Percentiles rank a stretch among this genome's conserved stretches.
Evolutionary conservation across 208 protist genomes (phyloP).

Genomic region (Acanthamoeba culbertsoni): DNA sequence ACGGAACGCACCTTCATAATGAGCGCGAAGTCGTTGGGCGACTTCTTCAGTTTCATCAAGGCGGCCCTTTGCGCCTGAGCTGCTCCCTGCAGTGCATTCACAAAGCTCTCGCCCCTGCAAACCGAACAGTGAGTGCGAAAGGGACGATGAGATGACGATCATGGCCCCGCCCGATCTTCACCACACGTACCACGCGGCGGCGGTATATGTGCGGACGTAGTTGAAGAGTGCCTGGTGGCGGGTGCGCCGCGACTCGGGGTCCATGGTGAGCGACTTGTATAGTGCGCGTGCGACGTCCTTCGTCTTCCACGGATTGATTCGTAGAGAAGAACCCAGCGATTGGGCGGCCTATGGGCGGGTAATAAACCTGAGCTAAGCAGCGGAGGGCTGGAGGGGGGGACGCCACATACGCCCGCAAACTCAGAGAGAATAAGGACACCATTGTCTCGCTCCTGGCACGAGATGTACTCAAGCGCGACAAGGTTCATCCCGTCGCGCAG

Average conservation of each 20-base stretch:
- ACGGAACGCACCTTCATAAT: background rate
- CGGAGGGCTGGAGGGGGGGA: background rate
- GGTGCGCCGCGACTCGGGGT: slow-evolving; percentile 42
- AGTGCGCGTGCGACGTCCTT: slow-evolving; percentile 69
- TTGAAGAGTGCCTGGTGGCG: slow-evolving; percentile 63
- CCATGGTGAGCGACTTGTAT: slow-evolving; percentile 54
- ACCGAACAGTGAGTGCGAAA: background rate
- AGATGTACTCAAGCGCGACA: slow-evolving; percentile 80
- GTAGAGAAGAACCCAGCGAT: slow-evolving; percentile 63
- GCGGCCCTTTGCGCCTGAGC: background rate
- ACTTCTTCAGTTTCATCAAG: background rate
- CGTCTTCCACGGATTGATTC: slow-evolving; percentile 74
- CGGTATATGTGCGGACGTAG: slow-evolving; percentile 62
- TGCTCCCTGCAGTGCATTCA: background rate
- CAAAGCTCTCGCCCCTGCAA: slow-evolving; percentile 57
- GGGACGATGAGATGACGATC: background rate
- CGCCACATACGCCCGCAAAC: slow-evolving; percentile 81
- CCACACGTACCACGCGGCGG: slow-evolving; percentile 53
- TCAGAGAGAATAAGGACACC: slow-evolving; percentile 81
- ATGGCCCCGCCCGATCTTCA: background rate
- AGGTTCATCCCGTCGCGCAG: slow-evolving; percentile 85
- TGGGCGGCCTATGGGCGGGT: slow-evolving; percentile 46
- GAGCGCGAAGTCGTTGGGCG: background rate
- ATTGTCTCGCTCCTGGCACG: slow-evolving; percentile 70
- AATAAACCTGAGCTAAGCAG: background rate